Conservation (phyloP, 108 stramenopile species). For the Nitzschia sp. region DNA sequence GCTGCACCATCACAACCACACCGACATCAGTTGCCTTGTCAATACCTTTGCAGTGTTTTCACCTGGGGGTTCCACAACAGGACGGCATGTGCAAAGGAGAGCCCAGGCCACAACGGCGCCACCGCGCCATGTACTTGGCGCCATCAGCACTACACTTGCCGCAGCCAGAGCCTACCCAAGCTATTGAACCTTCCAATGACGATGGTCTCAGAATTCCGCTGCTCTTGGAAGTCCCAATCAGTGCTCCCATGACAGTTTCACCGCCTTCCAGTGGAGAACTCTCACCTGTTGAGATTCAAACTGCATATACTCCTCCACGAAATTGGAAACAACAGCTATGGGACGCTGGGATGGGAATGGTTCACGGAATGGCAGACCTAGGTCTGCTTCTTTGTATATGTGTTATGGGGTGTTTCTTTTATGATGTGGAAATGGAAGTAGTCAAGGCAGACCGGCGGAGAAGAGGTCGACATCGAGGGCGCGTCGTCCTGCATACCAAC, state of each 20-base stretch:
- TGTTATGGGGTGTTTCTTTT: slow-evolving; percentile 35
- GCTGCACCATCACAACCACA: no score
- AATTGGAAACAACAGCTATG: slow-evolving; percentile 1
- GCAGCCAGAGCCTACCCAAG: slow-evolving; percentile 11
- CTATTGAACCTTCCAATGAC: not conserved
- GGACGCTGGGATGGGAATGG: slow-evolving; percentile 7
- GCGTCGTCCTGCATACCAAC: slow-evolving; percentile 22
- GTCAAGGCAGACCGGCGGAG: slow-evolving; percentile 24
- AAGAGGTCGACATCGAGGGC: slow-evolving; percentile 9
- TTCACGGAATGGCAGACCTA: slow-evolving; percentile 23
- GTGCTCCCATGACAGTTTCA: slow-evolving; percentile 2
- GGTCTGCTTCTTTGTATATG: slow-evolving; percentile 19
- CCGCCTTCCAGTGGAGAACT: slow-evolving; percentile 26
- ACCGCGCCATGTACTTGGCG: slow-evolving; percentile 40
- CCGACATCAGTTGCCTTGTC: no score
- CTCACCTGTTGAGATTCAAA: slow-evolving; percentile 4
- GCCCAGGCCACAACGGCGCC: slow-evolving; percentile 24
- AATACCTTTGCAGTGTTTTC: not conserved
- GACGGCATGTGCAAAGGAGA: slow-evolving; percentile 13
- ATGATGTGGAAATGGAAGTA: slow-evolving; percentile 38
- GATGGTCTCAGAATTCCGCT: slow-evolving; percentile 28
- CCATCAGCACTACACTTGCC: slow-evolving; percentile 16
- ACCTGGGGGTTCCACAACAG: not conserved
- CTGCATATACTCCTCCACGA: slow-evolving; percentile 1
- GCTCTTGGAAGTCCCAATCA: slow-evolving; percentile 27